A percentile compares a stretch with the other conserved stretches of the same genome.
Evolutionary conservation across 2,329 filamentous ascomycete genomes (phyloP).

Genomic region (Penicillium sp.): DNA sequence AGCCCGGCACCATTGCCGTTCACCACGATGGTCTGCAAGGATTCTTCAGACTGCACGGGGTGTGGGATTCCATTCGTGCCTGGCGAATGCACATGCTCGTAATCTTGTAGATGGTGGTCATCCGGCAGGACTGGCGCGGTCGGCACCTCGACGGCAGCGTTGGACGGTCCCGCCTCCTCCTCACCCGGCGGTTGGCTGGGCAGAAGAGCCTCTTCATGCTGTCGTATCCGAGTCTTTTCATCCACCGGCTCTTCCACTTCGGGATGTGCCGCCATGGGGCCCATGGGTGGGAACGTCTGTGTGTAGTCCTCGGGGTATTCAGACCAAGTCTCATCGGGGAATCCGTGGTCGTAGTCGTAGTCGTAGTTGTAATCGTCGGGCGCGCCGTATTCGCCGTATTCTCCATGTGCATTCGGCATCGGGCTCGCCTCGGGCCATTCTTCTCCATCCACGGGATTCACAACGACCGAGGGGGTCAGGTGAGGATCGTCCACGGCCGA

Average conservation of each 20-base stretch:
- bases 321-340: constrained; percentile 24
- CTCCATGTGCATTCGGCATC: constrained; percentile 16
- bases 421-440: constrained; percentile 25
- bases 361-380: constrained; percentile 18
- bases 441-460: constrained; percentile 26
- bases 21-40: constrained; percentile 29
- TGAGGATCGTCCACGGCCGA: constrained; percentile 19
- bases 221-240: constrained; percentile 76
- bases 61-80: constrained; percentile 19
- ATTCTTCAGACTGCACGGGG: constrained; percentile 28
- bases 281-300: constrained; percentile 23
- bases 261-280: constrained; percentile 37
- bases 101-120: constrained; percentile 53
- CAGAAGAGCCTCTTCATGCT: constrained; percentile 71
- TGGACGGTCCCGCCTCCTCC: constrained; percentile 46
- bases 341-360: constrained; percentile 27
- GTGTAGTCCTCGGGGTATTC: constrained; percentile 28
- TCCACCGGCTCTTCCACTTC: constrained; percentile 60
- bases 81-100: constrained; percentile 28
- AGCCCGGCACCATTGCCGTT: constrained; percentile 43
- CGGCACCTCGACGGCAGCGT: constrained; percentile 34
- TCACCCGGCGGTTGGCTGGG: constrained; percentile 69
- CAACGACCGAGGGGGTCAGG: constrained; percentile 2
- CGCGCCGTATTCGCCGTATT: constrained; percentile 12
- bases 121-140: constrained; percentile 44